These are phyloP conservation scores for Strobilomyces echinocephalus DNA, from an alignment of 768 basidiomycete genomes.

Conservation along the genomic window DNA sequence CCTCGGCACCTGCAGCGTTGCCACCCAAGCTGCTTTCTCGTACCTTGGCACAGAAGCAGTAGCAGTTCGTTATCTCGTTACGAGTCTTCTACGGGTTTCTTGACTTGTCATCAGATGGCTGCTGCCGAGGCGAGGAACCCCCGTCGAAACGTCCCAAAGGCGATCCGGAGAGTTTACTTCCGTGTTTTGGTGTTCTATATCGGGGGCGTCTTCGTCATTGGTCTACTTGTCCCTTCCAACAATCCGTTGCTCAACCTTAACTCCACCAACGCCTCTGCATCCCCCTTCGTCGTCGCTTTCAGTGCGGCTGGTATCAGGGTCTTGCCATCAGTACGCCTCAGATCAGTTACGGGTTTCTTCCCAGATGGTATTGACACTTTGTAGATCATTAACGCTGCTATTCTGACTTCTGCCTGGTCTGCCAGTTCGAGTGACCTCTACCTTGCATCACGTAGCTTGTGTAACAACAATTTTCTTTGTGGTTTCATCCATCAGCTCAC, in stretches of 20 bases:
- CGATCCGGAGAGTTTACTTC: neutral
- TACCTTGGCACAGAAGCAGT: conserved; percentile 3
- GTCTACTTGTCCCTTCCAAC: conserved; percentile 3
- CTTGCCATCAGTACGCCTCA: neutral
- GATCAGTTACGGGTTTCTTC: neutral
- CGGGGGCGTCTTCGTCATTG: neutral
- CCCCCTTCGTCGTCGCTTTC: conserved; percentile 1
- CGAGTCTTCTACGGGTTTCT: neutral
- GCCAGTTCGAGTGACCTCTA: too few relatives aligned
- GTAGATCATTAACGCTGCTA: conserved; percentile 3
- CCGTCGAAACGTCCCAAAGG: neutral
- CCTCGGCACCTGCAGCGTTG: conserved; percentile 1
- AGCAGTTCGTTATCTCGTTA: neutral
- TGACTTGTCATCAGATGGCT: neutral
- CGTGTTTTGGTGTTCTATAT: too few relatives aligned
- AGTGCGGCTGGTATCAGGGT: neutral
- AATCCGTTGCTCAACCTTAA: conserved; percentile 21
- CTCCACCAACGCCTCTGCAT: neutral
- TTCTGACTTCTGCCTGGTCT: neutral
- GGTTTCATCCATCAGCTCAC: too few relatives aligned
- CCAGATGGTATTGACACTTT: neutral
- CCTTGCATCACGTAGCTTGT: too few relatives aligned
- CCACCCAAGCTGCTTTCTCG: conserved; percentile 2
- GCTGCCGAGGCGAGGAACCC: conserved; percentile 6
- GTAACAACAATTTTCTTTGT: too few relatives aligned